phyloP scores from a whole-genome alignment of 1,139 yeast species.

The Scheffersomyces illinoinensis region DNA sequence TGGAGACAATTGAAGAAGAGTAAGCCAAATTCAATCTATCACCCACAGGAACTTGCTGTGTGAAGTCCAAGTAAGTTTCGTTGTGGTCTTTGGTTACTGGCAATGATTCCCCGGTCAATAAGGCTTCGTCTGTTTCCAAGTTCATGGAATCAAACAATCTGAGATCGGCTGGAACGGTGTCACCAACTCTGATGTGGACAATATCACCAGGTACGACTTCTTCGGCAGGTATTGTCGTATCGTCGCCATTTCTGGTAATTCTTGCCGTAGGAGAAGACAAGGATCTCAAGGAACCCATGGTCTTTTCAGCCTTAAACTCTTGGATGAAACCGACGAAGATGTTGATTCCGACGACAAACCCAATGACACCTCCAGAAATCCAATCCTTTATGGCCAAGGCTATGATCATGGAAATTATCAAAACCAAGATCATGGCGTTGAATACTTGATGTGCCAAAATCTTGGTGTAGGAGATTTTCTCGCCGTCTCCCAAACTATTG shows the following conservation, averaged over 20 bases:
- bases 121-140: conserved; percentile 79
- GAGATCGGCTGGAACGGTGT: conserved; percentile 77
- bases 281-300: conserved; percentile 73
- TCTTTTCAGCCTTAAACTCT: conserved; percentile 73
- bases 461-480: conserved; percentile 53
- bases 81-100: conserved; percentile 64
- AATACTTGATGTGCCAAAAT: conserved; percentile 71
- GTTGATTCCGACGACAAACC: conserved; percentile 66
- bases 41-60: conserved; percentile 60
- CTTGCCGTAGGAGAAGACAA: conserved; percentile 74
- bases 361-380: conserved; percentile 84
- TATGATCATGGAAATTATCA: conserved; percentile 72
- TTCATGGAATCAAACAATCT: conserved; percentile 62
- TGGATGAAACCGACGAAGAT: conserved; percentile 71
- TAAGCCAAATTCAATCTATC: conserved; percentile 76
- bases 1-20: conserved; percentile 69
- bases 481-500: conserved; percentile 63
- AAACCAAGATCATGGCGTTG: conserved; percentile 79
- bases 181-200: conserved; percentile 68
- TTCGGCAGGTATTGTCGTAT: conserved; percentile 59
- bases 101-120: conserved; percentile 77
- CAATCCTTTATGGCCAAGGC: conserved; percentile 76
- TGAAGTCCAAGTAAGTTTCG: conserved; percentile 37
- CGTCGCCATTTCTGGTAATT: conserved; percentile 65
- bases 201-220: conserved; percentile 82